A percentile compares a stretch with the other conserved stretches of the same genome.
phyloP scores from a whole-genome alignment of 257 asterid genomes.

The Solanum commersonii region DNA sequence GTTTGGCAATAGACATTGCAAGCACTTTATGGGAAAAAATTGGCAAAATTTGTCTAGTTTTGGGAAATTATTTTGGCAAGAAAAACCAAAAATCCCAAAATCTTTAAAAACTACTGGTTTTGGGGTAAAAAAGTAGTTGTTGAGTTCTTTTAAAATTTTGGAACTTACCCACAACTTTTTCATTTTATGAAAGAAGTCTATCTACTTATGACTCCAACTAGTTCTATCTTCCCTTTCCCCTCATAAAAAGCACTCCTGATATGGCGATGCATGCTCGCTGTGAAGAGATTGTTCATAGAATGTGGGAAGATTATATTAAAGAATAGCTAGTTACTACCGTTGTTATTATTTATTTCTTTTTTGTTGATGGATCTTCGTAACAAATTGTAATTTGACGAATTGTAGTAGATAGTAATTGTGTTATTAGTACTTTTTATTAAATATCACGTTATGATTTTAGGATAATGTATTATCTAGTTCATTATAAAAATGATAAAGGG shows the following conservation, averaged over 20 bases:
- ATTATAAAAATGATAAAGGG: no score
- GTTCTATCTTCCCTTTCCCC: neutral
- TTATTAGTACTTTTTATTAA: no score
- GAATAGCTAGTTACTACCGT: neutral
- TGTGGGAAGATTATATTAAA: neutral
- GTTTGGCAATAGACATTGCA: neutral
- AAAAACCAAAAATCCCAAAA: neutral
- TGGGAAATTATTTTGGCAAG: neutral
- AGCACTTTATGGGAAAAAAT: neutral
- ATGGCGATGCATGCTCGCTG: neutral
- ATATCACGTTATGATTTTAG: neutral
- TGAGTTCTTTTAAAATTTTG: neutral
- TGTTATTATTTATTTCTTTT: no score
- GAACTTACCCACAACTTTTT: neutral
- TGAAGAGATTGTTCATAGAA: neutral
- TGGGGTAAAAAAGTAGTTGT: neutral
- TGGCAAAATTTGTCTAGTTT: neutral
- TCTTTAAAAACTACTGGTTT: neutral
- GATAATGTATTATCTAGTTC: neutral
- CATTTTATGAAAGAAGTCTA: neutral
- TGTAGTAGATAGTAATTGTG: neutral
- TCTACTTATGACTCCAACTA: neutral
- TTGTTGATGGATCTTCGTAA: neutral
- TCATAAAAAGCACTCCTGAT: neutral
- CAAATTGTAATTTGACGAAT: neutral